These are phyloP conservation scores for Torrubiella hemipterigena DNA, from an alignment of 2,329 filamentous ascomycete species.

Conservation along the genomic window DNA sequence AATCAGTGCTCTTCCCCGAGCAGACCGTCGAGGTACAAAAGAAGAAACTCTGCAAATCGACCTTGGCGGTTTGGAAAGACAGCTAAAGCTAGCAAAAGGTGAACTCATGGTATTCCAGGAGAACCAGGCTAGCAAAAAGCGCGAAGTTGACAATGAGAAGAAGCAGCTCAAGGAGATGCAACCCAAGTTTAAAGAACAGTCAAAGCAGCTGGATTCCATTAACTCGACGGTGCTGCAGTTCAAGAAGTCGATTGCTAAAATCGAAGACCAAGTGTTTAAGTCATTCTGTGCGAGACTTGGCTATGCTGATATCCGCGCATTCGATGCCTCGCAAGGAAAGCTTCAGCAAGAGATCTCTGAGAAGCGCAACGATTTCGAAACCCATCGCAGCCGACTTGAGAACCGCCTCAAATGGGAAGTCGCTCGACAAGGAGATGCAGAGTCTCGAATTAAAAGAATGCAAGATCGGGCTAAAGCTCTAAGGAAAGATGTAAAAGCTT, in stretches of 20 bases:
- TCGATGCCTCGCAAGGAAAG: conserved; percentile 86
- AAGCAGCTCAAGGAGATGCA: conserved; percentile 63
- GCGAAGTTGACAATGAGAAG: conserved; percentile 63
- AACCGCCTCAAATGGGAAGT: conserved; percentile 46
- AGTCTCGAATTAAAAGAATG: conserved; percentile 56
- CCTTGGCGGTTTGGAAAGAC: conserved; percentile 66
- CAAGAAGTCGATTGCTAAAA: conserved; percentile 54
- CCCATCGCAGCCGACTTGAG: conserved; percentile 67
- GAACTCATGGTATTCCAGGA: conserved; percentile 70
- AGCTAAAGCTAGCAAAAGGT: conserved; percentile 56
- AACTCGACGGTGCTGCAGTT: conserved; percentile 38
- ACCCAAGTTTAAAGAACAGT: conserved; percentile 67
- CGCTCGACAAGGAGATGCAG: conserved; percentile 41
- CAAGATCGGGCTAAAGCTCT: conserved; percentile 56
- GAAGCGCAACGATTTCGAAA: conserved; percentile 76
- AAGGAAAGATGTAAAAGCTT: conserved; percentile 54
- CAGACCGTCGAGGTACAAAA: conserved; percentile 60
- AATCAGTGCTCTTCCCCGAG: conserved; percentile 67
- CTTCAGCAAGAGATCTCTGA: conserved; percentile 82
- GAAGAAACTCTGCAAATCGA: conserved; percentile 77
- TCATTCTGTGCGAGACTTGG: conserved; percentile 78
- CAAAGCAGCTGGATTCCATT: conserved; percentile 51
- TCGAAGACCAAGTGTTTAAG: conserved; percentile 81
- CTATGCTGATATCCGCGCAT: conserved; percentile 81
- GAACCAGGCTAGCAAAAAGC: conserved; percentile 75